phyloP scores from a whole-genome alignment of 1,139 yeast genomes.

The Arxiozyma telluris region DNA sequence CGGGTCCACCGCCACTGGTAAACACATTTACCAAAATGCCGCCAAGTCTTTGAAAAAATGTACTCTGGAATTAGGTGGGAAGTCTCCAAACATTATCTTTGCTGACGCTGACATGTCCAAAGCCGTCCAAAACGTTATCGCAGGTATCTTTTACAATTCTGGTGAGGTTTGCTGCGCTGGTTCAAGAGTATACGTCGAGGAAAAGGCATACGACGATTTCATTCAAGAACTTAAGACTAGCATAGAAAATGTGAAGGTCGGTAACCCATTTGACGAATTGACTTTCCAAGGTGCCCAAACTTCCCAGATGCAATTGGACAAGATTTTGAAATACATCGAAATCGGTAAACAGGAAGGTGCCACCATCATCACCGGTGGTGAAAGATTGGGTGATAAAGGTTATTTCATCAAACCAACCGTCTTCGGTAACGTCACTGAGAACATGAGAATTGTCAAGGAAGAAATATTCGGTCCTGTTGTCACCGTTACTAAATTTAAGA shows the following conservation, averaged over 20 bases:
- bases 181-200: slow-evolving; percentile 57
- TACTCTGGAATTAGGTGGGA: slow-evolving; percentile 63
- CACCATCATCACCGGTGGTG: slow-evolving; percentile 52
- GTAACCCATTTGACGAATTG: slow-evolving; percentile 63
- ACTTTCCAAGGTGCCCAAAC: slow-evolving; percentile 61
- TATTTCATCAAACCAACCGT: slow-evolving; percentile 72
- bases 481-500: slow-evolving; percentile 52
- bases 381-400: slow-evolving; percentile 49
- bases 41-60: slow-evolving; percentile 54
- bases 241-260: slow-evolving; percentile 58
- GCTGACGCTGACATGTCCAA: slow-evolving; percentile 46
- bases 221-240: slow-evolving; percentile 48
- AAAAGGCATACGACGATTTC: slow-evolving; percentile 49
- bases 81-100: slow-evolving; percentile 54
- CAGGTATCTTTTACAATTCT: slow-evolving; percentile 51
- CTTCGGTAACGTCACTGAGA: slow-evolving; percentile 60
- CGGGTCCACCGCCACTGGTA: slow-evolving; percentile 79
- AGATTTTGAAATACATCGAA: slow-evolving; percentile 50
- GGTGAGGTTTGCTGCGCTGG: slow-evolving; percentile 71
- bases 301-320: slow-evolving; percentile 48
- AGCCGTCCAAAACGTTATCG: slow-evolving; percentile 41
- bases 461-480: slow-evolving; percentile 84
- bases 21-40: slow-evolving; percentile 61
- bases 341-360: slow-evolving; percentile 57
- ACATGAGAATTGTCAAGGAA: slow-evolving; percentile 59